A percentile compares a stretch with the other conserved stretches of the same genome.
phyloP scores from a whole-genome alignment of 2,329 filamentous ascomycete genomes.

The Mollisia scopiformis region DNA sequence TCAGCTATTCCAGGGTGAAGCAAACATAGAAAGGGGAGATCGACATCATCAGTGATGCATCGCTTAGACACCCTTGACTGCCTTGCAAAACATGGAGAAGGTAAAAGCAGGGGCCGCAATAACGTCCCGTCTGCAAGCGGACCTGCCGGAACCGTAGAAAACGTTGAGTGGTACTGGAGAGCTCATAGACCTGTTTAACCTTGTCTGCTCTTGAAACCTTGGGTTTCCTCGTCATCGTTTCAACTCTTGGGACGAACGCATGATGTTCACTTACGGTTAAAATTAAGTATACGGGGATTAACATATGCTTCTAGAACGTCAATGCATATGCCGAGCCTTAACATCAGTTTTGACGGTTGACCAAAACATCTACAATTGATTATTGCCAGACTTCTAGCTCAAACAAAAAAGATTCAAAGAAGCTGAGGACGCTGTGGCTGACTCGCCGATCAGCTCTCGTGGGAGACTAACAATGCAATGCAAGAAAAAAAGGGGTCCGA shows the following conservation, averaged over 20 bases:
- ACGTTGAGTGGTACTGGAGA: background rate
- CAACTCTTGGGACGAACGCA: background rate
- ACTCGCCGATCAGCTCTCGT: background rate
- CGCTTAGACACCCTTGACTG: conserved; percentile 7
- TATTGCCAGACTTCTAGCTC: background rate
- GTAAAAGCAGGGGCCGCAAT: conserved; percentile 5
- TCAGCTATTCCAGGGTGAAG: conserved; percentile 24
- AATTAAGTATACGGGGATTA: background rate
- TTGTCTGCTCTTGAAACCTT: background rate
- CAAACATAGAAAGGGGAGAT: conserved; percentile 12
- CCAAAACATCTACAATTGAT: background rate
- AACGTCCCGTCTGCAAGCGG: background rate
- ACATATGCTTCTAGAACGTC: background rate
- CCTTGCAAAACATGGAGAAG: conserved; percentile 9
- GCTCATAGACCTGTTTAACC: background rate
- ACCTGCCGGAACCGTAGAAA: background rate
- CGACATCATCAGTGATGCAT: conserved; percentile 16
- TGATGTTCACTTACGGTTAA: background rate
- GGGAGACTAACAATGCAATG: background rate
- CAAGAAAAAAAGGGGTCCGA: conserved; percentile 1
- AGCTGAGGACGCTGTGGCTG: too few relatives aligned
- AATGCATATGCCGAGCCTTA: too few relatives aligned
- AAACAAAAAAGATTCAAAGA: background rate
- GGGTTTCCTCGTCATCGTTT: background rate
- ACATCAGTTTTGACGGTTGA: too few relatives aligned